Evolutionary conservation across 176 grass and related monocot genomes (phyloP).

Genomic region (Musa itinerans): DNA sequence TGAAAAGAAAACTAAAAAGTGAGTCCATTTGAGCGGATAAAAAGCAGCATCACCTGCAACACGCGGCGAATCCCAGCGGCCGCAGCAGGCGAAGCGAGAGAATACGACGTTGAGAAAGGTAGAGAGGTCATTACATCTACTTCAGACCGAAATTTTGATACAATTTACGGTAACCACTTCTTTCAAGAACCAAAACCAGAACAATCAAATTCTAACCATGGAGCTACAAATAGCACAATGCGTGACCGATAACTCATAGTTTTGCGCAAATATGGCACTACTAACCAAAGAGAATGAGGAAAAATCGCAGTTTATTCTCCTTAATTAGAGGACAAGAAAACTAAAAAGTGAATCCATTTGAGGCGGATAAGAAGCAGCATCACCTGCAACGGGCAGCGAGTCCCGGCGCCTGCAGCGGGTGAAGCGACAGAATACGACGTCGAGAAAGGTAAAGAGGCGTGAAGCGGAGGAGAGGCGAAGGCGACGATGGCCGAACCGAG

Average conservation of each 20-base stretch:
- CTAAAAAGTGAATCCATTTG: no score
- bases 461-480: neutral
- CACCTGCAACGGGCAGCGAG: neutral
- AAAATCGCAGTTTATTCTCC: neutral
- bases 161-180: no score
- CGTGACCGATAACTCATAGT: neutral
- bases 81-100: no score
- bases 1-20: no score
- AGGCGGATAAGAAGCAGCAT: neutral
- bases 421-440: neutral
- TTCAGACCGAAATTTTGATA: no score
- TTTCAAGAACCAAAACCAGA: neutral
- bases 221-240: neutral
- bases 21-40: no score
- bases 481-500: neutral
- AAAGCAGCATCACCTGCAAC: no score
- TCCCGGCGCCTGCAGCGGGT: neutral
- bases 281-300: neutral
- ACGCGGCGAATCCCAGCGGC: no score
- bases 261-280: neutral
- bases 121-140: no score
- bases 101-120: no score
- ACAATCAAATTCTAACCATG: neutral
- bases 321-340: no score
- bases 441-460: neutral